Base-by-base conservation (phyloP, 169 alveolate species). In the Blepharisma undulans region DNA sequence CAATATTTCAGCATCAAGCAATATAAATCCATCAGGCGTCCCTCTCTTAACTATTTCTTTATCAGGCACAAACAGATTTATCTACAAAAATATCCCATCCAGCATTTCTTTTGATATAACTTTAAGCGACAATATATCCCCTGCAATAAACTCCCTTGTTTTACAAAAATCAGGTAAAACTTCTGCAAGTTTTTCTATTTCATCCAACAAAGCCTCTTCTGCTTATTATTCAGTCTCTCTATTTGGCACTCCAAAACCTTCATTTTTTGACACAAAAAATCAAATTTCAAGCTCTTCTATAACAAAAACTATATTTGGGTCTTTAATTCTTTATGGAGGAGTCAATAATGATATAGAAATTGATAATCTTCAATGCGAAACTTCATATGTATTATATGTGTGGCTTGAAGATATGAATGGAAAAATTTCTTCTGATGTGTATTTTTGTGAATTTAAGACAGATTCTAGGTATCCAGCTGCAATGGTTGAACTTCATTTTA, bases 231-330 rank as follows among this genome's bases (percentile, higher is more conserved):
- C 84, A 84, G 25, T 59, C 30, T 93, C 94, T n/a, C 84, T 93
- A 48, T 32, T 84, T 88, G 95, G 95, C 4, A 91, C 95, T 19
- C 48, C 79, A 30, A 25, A 61, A n/a, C 94, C 94, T 27, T 6
- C 89, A 2, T 60, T 78, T 16, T 60, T 61, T 36, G 89, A 87
- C 14, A 48, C 29, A 10, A 71, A 21, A 4, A 10, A 21, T 82
- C 8, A 82, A 30, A 74, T 7, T 8, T 19, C 89, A 0, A 30
- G 78, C 6, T 82, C 8, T 8, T 22, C 76, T 6, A 82, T 33
- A 6, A 82, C 89, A 14, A 27, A 36, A 8, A 82, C 76, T 36
- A 21, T 21, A 4, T 82, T 34, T 30, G 89, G 89, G 3, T 27
- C 33, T 0, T 7, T 10, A 0, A 25, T n/a, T 12, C 7, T 32